phyloP scores from a whole-genome alignment of 1,284 basidiomycete genomes.

The Coniophora puteana region DNA sequence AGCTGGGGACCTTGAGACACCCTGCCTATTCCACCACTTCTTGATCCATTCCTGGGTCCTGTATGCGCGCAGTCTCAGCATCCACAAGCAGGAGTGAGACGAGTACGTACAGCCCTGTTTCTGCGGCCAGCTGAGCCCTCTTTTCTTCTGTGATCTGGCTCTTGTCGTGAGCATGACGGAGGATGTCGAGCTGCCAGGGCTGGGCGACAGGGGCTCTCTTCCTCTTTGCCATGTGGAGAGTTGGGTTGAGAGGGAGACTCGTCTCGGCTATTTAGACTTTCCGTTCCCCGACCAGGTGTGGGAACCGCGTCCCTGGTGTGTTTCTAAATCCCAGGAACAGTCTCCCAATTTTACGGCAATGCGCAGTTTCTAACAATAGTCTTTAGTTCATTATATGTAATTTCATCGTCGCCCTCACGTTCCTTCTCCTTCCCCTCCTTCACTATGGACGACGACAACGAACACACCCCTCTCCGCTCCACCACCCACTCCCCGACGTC shows the following conservation, averaged over 20 bases:
- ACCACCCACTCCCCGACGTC: slow-evolving; percentile 12
- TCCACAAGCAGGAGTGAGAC: slow-evolving; percentile 5
- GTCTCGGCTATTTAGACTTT: too few species aligned
- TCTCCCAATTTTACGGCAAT: too few species aligned
- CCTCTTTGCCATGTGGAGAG: slow-evolving; percentile 5
- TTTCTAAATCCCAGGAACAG: too few species aligned
- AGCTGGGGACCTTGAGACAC: not conserved
- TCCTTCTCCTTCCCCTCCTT: slow-evolving; percentile 5
- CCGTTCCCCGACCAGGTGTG: too few species aligned
- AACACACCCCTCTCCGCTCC: slow-evolving; percentile 7
- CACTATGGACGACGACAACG: slow-evolving; percentile 14
- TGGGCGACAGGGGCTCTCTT: slow-evolving; percentile 17
- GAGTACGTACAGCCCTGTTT: slow-evolving; percentile 28
- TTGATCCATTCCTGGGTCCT: slow-evolving; percentile 26
- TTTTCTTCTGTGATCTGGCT: slow-evolving; percentile 21
- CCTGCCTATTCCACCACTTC: slow-evolving; percentile 27
- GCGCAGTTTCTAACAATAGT: too few species aligned
- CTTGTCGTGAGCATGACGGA: slow-evolving; percentile 21
- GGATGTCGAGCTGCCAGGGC: slow-evolving; percentile 28
- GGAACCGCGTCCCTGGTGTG: too few species aligned
- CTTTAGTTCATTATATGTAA: too few species aligned
- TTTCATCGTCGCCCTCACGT: too few species aligned
- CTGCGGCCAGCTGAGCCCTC: slow-evolving; percentile 16
- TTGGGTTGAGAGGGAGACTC: not conserved
- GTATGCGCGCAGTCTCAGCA: not conserved